Base-by-base conservation (phyloP, 331 rosid species). In the Quercus phellos region DNA sequence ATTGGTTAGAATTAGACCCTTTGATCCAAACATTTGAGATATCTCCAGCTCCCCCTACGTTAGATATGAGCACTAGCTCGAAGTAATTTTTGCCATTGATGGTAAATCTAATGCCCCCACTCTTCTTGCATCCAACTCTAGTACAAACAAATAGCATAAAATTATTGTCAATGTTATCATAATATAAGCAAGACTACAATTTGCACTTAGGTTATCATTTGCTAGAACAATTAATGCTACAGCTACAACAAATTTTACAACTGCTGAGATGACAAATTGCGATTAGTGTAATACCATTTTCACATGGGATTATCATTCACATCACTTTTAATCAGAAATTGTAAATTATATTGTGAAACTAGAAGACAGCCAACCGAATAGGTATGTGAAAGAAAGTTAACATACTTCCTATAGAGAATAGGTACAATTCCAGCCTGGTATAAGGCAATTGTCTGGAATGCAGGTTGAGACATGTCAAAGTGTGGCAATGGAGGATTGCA, bases 401-500 rank as follows among this genome's bases (percentile, higher is more conserved):
- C 84, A 51, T 86, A 86, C 92, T 78, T 85, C 61, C 84, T 61
- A 80, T 83, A 85, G 0, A 66, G 2, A 60, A 89, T 68, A 27
- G 90, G 89, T 24, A 87, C 85, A 56, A 89, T 89, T 35, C 93
- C 90, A 16, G 90, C 93, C 55, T n/a, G 79, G 86, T 87, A 89
- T 63, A 80, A 79, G 79, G 93, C 93, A 2, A 87, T 85, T 13
- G 42, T 79, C 72, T 78, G 68, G 24, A 87, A 87, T 0, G 90
- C 93, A 13, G 90, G 89, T 70, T 87, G 90, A 29, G 93, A 80
- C 93, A 89, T 81, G 86, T 89, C 90, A 24, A 88, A 85, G 74
- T 87, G 93, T 56, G 90, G 89, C 22, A 80, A 82, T 12, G 93
- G 93, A 79, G 90, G 93, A 56, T 89, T 89, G 79, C 93, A 89